Evolutionary conservation across 2,329 filamentous ascomycete genomes (phyloP), one percentile per base, ranked within the genome.

Genomic region (Stemphylium vesicarium): DNA sequence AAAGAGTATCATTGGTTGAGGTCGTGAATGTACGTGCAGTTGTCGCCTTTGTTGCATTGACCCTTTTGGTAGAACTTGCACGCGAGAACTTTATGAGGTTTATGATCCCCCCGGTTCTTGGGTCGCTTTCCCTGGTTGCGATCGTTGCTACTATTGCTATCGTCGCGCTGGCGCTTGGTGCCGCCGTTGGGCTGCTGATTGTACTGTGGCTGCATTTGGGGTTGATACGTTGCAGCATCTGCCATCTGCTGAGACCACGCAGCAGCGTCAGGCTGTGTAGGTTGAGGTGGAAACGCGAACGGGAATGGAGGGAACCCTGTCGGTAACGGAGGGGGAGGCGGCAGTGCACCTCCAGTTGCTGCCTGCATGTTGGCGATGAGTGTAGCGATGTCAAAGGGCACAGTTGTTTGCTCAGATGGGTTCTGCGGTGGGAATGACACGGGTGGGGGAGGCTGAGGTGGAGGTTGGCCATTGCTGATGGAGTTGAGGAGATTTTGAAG

Each of bases 1-100:
- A 16, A 8, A 3, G 16, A 47, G 26, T 29, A 47, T 35, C 41
- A 36, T 51, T 24, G 39, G 56, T 65, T 64, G 11, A 59, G 26
- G 46, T 90, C 87, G 68, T 92, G 89, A 51, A 88, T 82, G 73
- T 88, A 92, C 2, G 88, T 91, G 77, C 89, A 91, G 66, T 86
- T 86, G 32, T 88, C 87, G 18, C 89, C 89, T 70, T 90, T 88
- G 6, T 84, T 85, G 75, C 89, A 91, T 69, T 87, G 87, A 12
- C 88, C 88, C 69, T 89, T 84, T 53, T 84, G 81, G 80, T 81
- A 91, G 72, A 90, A 92, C 16, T 82, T 83, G 72, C 89, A 91
- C 4, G 87, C 82, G 67, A 74, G 61, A 6, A 76, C 70, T 49
- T 76, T 77, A 60, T 76, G 72, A 8, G 73, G 73, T 18, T 66